phyloP scores from a whole-genome alignment of 1,284 basidiomycete genomes.

The Boletus smithii region DNA sequence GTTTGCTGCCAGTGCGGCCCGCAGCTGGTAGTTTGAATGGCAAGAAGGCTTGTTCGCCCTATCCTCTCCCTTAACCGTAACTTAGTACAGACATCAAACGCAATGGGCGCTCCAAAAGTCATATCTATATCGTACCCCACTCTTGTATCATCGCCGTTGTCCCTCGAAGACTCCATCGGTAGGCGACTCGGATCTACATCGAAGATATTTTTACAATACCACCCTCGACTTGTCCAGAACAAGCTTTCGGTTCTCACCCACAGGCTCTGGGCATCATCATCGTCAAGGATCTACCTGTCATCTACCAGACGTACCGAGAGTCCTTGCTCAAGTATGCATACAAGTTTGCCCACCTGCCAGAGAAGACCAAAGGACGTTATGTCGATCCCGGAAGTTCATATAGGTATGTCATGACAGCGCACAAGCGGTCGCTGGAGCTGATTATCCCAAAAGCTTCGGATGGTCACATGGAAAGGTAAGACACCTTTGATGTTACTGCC shows the following conservation, averaged over 20 bases:
- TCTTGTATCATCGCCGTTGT: constrained; percentile 56
- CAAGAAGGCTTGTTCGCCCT: constrained; percentile 10
- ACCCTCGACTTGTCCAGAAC: constrained; percentile 42
- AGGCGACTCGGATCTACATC: constrained; percentile 16
- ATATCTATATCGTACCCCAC: constrained; percentile 70
- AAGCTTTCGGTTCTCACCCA: constrained; percentile 77
- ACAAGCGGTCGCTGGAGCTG: not conserved
- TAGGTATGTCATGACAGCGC: constrained; percentile 45
- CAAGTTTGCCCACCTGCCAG: constrained; percentile 69
- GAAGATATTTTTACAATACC: not conserved
- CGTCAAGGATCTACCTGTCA: constrained; percentile 72
- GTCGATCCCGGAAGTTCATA: constrained; percentile 65
- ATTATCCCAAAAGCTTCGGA: constrained; percentile 62
- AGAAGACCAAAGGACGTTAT: constrained; percentile 63
- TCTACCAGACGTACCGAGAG: constrained; percentile 62
- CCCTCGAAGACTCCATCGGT: constrained; percentile 64
- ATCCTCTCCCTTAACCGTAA: constrained; percentile 8
- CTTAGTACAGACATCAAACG: constrained; percentile 30
- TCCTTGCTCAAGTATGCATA: constrained; percentile 70
- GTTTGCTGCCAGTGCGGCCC: too few relatives aligned
- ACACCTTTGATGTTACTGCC: not conserved
- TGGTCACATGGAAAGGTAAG: constrained; percentile 89
- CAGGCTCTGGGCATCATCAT: constrained; percentile 78
- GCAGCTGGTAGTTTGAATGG: constrained; percentile 4
- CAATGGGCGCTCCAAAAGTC: constrained; percentile 53